Base-by-base conservation (phyloP, 2,329 filamentous ascomycete species). In the Botrytis tulipae region DNA sequence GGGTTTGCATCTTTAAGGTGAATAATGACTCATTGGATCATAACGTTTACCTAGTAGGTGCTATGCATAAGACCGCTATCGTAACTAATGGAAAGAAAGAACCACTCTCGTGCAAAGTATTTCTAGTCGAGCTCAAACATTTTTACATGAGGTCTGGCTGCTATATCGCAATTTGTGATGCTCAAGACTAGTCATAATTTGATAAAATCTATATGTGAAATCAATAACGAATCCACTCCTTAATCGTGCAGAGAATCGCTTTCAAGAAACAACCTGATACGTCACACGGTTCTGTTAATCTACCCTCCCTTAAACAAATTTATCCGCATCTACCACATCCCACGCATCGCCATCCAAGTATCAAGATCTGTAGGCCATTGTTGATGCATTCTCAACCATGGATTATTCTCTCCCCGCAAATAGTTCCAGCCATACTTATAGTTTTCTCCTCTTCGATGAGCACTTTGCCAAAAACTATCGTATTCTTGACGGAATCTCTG, bases 381-480 rank as follows among this genome's bases (percentile, higher is more conserved):
- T 48, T 77, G 75, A 59, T 76, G 73, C 71, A 76, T 76, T 6
- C 46, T 22, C 32, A 78, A 59, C 51, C 70, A 70, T 5, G 70
- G 32, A 6, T 68, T 74, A 44, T 76, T 77, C 5, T 48, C 32
- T 14, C 46, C 73, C 16, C 1, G 8, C 18, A 51, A 25, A 20
- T 51, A 57, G 14, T 35, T 46, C 14, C 57, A 61, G 3, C 61
- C 70, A 10, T 65, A 25, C 16, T 59, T 54, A 16, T 70, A 18
- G 67, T 79, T 79, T 8, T 78, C 78, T 2, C 76, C 77, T 60
- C 76, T 66, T 1, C 77, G 75, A 76, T 80, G 79, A 2, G 79
- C 78, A 57, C 77, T 40, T 51, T 77, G 77, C 80, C 80, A 81
- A 62, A 79, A 81, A 40, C 71, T 65, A 73, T 80, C 75, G 29